Conservation (phyloP, 768 basidiomycete genomes). For the Termitomyces sp. region DNA sequence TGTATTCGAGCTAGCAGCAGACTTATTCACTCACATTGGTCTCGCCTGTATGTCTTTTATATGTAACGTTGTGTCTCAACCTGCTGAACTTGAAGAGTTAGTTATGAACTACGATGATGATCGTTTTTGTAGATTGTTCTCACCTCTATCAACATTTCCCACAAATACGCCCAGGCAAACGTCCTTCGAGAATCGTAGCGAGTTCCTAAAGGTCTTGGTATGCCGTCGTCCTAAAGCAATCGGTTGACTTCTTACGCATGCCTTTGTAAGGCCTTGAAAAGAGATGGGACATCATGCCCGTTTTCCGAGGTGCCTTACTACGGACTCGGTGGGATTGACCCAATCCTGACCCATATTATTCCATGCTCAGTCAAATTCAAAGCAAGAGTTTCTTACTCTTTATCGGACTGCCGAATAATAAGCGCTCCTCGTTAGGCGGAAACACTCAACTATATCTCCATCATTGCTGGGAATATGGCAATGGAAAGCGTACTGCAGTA, state of each 20-base stretch:
- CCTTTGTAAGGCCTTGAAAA: constrained; percentile 8
- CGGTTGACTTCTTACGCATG: not conserved
- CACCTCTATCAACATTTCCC: not conserved
- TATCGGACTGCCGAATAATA: not conserved
- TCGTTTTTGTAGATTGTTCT: constrained; percentile 1
- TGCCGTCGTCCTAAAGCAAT: not conserved
- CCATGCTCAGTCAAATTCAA: constrained; percentile 10
- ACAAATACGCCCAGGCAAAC: not conserved
- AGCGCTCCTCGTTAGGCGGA: constrained; percentile 1
- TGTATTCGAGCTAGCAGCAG: constrained; percentile 12
- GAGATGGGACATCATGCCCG: constrained; percentile 14
- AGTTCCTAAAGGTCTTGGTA: constrained; percentile 7
- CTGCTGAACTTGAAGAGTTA: not conserved
- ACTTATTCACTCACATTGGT: constrained; percentile 13
- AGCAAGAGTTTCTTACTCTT: not conserved
- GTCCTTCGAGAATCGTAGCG: not conserved
- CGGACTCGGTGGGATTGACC: constrained; percentile 1
- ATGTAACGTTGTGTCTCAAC: not conserved
- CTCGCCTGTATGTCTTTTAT: constrained; percentile 10
- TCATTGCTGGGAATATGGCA: constrained; percentile 5
- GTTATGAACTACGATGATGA: constrained; percentile 6
- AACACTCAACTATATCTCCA: constrained; percentile 7
- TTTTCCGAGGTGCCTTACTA: constrained; percentile 9
- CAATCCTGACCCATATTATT: constrained; percentile 10
- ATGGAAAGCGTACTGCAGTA: constrained; percentile 2